A percentile compares a stretch with the other conserved stretches of the same genome.
Evolutionary conservation across 2,329 filamentous ascomycete species (phyloP).

Genomic region (Zymoseptoria ardabiliae): DNA sequence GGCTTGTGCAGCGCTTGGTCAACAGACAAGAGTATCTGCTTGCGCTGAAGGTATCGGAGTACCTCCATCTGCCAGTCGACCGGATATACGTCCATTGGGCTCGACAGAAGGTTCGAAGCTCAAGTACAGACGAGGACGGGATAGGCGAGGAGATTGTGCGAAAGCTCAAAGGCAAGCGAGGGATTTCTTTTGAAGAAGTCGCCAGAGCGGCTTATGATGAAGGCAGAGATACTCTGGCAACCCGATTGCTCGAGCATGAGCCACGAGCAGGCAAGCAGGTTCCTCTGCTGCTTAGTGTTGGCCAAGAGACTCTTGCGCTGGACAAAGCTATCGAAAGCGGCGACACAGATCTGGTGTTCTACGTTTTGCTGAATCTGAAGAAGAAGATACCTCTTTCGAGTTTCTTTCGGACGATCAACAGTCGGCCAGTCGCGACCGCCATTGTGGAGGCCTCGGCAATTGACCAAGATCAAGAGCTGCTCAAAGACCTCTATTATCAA

Average conservation of each 20-base stretch:
- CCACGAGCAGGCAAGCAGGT: slow-evolving; percentile 94
- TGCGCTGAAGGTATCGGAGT: slow-evolving; percentile 79
- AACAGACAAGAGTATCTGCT: slow-evolving; percentile 87
- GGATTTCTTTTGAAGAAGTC: slow-evolving; percentile 93
- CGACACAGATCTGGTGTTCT: slow-evolving; percentile 87
- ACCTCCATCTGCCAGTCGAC: slow-evolving; percentile 77
- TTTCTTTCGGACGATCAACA: slow-evolving; percentile 89
- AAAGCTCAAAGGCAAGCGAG: slow-evolving; percentile 76
- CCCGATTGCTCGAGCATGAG: slow-evolving; percentile 85
- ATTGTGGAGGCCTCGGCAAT: slow-evolving; percentile 79
- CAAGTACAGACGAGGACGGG: slow-evolving; percentile 76
- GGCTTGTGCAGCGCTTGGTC: slow-evolving; percentile 75
- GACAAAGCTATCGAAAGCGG: slow-evolving; percentile 96
- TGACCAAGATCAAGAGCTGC: slow-evolving; percentile 69
- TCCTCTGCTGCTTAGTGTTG: slow-evolving; percentile 85
- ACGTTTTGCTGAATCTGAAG: slow-evolving; percentile 78
- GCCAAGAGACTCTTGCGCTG: slow-evolving; percentile 87
- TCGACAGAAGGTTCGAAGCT: slow-evolving; percentile 81
- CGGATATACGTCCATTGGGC: slow-evolving; percentile 97
- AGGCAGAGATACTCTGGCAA: slow-evolving; percentile 80
- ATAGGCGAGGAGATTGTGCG: slow-evolving; percentile 83
- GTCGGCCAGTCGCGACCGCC: slow-evolving; percentile 74
- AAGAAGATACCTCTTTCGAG: slow-evolving; percentile 82
- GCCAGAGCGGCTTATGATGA: slow-evolving; percentile 91
- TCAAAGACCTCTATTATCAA: slow-evolving; percentile 97